Percentiles rank a stretch among this genome's conserved stretches.
Evolutionary conservation across 2,329 filamentous ascomycete genomes (phyloP).

Genomic region (Truncatella angustata): DNA sequence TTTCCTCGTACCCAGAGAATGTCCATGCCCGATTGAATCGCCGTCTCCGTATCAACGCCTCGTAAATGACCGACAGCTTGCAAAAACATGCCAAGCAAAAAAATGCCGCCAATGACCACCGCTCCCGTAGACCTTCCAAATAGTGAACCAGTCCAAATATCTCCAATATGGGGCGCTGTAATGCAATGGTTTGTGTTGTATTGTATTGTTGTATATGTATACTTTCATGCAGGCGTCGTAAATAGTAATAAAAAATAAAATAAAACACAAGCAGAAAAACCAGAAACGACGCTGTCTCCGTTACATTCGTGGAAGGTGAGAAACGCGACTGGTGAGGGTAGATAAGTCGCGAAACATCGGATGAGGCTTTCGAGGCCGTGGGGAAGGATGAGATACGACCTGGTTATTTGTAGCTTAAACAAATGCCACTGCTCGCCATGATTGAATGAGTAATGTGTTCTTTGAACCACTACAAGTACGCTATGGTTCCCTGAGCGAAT

Average conservation of each 20-base stretch:
- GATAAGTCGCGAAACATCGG: background rate
- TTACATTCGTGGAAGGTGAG: constrained; percentile 1
- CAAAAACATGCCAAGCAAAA: background rate
- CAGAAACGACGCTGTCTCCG: constrained; percentile 3
- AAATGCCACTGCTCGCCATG: too few relatives aligned
- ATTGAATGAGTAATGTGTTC: too few relatives aligned
- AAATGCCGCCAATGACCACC: too few relatives aligned
- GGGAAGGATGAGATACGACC: too few relatives aligned
- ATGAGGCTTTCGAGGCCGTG: background rate
- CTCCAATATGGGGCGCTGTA: constrained; percentile 1
- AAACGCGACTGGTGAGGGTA: background rate
- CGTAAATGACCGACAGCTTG: constrained; percentile 1
- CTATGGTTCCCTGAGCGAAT: too few relatives aligned
- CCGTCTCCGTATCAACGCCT: background rate
- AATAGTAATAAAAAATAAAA: background rate
- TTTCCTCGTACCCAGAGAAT: too few relatives aligned
- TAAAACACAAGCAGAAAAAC: constrained; percentile 11
- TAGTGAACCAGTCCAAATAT: background rate
- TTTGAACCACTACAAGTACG: too few relatives aligned
- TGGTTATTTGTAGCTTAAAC: too few relatives aligned
- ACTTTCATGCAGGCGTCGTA: constrained; percentile 7
- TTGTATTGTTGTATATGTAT: constrained; percentile 14
- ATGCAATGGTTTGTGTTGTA: constrained; percentile 8
- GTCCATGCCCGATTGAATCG: constrained; percentile 4
- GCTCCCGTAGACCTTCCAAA: background rate